Conservation (phyloP, 164 flowering plant genomes). For the Brasenia schreberi region DNA sequence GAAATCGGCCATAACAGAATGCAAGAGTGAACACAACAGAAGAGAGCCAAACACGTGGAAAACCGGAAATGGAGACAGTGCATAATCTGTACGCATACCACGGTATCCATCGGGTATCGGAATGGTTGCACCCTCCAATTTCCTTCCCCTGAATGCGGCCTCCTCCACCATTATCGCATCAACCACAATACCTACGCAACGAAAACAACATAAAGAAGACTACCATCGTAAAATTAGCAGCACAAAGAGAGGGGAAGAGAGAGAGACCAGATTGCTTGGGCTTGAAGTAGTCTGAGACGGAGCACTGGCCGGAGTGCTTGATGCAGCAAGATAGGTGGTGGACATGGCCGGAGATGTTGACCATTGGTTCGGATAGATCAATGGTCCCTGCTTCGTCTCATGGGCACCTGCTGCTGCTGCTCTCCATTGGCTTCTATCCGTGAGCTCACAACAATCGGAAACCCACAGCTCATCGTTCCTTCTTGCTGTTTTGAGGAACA, state of each 20-base stretch:
- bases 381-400: conserved; percentile 20
- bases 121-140: conserved; percentile 63
- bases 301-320: conserved; percentile 54
- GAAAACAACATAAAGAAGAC: not conserved
- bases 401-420: not conserved
- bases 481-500: too few relatives aligned
- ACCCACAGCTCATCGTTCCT: too few relatives aligned
- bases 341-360: conserved; percentile 46
- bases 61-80: not conserved
- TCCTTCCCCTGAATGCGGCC: conserved; percentile 82
- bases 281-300: conserved; percentile 83
- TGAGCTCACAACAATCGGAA: too few relatives aligned
- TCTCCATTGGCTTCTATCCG: not conserved
- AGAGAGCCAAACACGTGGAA: not conserved
- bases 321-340: conserved; percentile 91
- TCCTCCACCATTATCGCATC: conserved; percentile 67
- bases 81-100: conserved; percentile 23
- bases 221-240: not conserved
- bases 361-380: conserved; percentile 10
- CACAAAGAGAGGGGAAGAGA: not conserved
- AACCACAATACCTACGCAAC: conserved; percentile 32
- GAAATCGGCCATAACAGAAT: not conserved
- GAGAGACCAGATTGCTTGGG: conserved; percentile 17
- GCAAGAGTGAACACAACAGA: not conserved
- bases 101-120: conserved; percentile 57